Conservation (phyloP, 2,329 filamentous ascomycete genomes). For the Atkinsonella texensis region DNA sequence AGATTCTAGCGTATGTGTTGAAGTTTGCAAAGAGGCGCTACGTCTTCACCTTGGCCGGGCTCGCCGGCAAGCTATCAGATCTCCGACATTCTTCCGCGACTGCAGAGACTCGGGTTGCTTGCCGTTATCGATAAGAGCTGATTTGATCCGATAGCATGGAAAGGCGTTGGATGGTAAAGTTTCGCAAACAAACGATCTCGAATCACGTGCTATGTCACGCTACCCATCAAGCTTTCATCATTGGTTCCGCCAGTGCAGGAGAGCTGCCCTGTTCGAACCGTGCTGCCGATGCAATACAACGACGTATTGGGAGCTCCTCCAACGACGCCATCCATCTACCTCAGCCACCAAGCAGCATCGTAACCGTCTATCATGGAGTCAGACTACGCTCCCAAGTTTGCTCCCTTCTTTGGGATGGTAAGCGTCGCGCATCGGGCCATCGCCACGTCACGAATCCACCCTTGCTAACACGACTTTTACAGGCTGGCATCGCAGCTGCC, state of each 20-base stretch:
- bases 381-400: conserved; percentile 63
- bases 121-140: too few species aligned
- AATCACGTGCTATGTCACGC: conserved; percentile 7
- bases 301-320: conserved; percentile 1
- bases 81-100: too few species aligned
- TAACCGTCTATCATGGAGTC: conserved; percentile 37
- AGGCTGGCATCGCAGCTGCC: conserved; percentile 68
- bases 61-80: too few species aligned
- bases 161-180: too few species aligned
- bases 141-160: too few species aligned
- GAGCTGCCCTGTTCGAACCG: background rate
- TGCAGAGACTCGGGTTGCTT: too few species aligned
- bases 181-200: background rate
- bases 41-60: too few species aligned
- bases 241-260: conserved; percentile 5
- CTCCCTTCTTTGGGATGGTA: conserved; percentile 83
- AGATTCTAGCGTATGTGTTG: too few species aligned
- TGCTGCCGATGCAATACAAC: conserved; percentile 1
- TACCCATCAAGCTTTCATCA: background rate
- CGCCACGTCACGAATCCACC: conserved; percentile 13
- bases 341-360: background rate
- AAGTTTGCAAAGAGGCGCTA: too few species aligned
- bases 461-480: conserved; percentile 7
- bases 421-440: conserved; percentile 20
- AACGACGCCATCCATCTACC: background rate